Conservation (phyloP, 2,329 filamentous ascomycete species). For the Blastomyces emzantsi region DNA sequence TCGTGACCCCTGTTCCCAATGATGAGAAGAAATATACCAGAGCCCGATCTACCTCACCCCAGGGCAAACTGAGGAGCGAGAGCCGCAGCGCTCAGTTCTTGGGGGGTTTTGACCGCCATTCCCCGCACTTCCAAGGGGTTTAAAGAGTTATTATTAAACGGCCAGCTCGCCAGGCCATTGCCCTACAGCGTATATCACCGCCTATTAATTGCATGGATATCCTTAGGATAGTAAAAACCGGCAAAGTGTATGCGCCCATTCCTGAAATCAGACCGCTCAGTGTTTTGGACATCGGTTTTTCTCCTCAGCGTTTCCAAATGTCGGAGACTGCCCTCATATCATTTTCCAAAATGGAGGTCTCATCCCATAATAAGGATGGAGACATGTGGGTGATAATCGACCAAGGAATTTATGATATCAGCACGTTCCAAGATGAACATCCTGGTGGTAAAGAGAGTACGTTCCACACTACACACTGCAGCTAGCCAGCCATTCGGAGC, state of each 20-base stretch:
- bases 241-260: not conserved
- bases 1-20: no score
- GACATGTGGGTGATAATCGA: slow-evolving; percentile 20
- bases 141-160: not conserved
- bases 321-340: not conserved
- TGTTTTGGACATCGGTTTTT: not conserved
- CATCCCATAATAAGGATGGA: slow-evolving; percentile 9
- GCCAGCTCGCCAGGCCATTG: not conserved
- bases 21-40: not conserved
- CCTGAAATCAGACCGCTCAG: not conserved
- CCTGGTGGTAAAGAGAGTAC: slow-evolving; percentile 15
- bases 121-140: not conserved
- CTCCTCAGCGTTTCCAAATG: not conserved
- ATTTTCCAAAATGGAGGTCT: slow-evolving; percentile 9
- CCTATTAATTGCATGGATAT: not conserved
- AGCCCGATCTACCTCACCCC: not conserved
- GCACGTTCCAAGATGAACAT: slow-evolving; percentile 19
- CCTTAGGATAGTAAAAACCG: not conserved
- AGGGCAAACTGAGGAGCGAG: not conserved
- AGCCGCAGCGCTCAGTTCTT: not conserved
- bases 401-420: slow-evolving; percentile 18
- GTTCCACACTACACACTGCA: not conserved
- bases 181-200: not conserved
- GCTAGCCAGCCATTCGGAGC: not conserved
- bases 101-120: not conserved